These are phyloP conservation scores for Colletotrichum viniferum DNA, from an alignment of 2,329 filamentous ascomycete genomes.

Conservation along the genomic window DNA sequence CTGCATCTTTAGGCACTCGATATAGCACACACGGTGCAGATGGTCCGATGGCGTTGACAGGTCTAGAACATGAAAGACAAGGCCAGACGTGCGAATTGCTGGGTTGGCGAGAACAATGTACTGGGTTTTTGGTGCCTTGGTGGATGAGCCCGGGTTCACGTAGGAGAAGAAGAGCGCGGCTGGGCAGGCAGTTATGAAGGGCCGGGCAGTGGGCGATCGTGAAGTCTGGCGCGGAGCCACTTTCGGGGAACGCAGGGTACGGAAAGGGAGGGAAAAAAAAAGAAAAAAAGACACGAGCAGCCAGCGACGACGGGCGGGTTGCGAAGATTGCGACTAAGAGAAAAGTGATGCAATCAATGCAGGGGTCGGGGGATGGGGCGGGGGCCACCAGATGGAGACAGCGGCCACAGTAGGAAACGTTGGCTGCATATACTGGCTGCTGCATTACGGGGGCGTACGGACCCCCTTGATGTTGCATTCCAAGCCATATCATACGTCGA, in stretches of 20 bases:
- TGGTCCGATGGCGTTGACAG: slow-evolving; percentile 17
- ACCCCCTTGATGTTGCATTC: not conserved
- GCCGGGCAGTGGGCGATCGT: not conserved
- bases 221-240: not conserved
- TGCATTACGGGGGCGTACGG: not conserved
- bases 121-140: not conserved
- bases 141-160: not conserved
- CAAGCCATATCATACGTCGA: not conserved
- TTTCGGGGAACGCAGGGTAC: not conserved
- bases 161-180: not conserved
- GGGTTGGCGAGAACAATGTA: not conserved
- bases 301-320: not conserved
- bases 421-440: not conserved
- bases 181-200: not conserved
- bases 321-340: slow-evolving; percentile 6
- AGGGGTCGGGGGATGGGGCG: slow-evolving; percentile 8
- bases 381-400: not conserved
- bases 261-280: not conserved
- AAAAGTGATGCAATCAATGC: slow-evolving; percentile 24
- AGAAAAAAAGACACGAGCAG: not conserved
- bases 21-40: slow-evolving; percentile 1
- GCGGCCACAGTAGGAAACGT: slow-evolving; percentile 7
- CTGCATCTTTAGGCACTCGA: slow-evolving; percentile 1
- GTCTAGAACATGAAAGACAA: slow-evolving; percentile 7
- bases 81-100: not conserved